Base-by-base conservation (phyloP, 2,329 filamentous ascomycete species). In the Pseudogymnoascus pannorum region DNA sequence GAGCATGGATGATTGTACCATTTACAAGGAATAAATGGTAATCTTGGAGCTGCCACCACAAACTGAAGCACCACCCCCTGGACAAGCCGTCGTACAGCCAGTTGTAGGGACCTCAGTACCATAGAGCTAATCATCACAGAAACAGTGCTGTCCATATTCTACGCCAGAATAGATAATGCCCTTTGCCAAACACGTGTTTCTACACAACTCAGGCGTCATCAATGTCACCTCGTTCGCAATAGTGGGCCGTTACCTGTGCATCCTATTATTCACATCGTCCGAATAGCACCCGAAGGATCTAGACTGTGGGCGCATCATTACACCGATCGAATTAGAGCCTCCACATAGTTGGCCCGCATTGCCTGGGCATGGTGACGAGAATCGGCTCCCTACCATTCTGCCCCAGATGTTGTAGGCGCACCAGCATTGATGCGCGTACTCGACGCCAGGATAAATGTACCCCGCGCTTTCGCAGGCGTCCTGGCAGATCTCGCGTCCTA, bases 181-280 rank as follows among this genome's bases (percentile, higher is more conserved):
- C 22, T 57, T 57, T 26, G 26, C 18, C 26, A 18, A 22, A 33
- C 51, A 57, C n/a, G 51, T 35, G 12, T 8, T 35, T 18, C 51
- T 31, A n/a, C 51, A 57, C 51, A 57, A n/a, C 2, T 57, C 51
- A 18, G n/a, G 14, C 11, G 51, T 57, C 65, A 66, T 67, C 51
- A 57, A 22, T 16, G 51, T 33, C 26, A n/a, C n/a, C 51, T 9
- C 26, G 22, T 57, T 57, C 12, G 51, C 2, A 57, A 57, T 20
- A 14, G 26, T 8, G 2, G n/a, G 4, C n/a, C 24, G 31, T n/a
- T 57, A 57, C 20, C 26, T 33, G n/a, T 33, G 31, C 14, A 26
- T 57, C 26, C 26, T 31, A 2, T 31, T 36, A 18, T 33, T 33
- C 26, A 22, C 18, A 36, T 33, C 26, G n/a, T 33, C 26, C 5